Conservation (phyloP, 2,329 filamentous ascomycete genomes). For the Nothomitra cinnamomea region DNA sequence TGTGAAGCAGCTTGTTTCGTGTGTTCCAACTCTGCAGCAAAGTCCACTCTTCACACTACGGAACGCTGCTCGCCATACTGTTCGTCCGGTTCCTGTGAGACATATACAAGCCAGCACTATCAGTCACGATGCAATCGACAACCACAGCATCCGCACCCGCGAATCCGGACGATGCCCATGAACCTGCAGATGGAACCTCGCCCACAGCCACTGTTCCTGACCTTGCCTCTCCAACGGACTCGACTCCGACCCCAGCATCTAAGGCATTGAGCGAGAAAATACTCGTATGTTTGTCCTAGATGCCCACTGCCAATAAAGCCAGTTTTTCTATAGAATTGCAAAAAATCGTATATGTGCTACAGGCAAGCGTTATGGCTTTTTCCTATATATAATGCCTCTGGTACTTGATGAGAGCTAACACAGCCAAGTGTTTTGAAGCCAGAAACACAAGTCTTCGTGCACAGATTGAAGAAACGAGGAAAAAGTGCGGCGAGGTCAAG, state of each 20-base stretch:
- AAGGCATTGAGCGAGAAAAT: neutral
- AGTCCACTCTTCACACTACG: no score
- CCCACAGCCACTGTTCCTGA: neutral
- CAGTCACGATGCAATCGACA: no score
- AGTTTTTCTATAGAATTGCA: neutral
- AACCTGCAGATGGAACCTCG: neutral
- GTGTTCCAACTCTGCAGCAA: no score
- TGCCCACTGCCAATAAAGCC: neutral
- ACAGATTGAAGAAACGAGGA: neutral
- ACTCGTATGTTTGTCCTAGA: neutral
- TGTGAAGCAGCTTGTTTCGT: no score
- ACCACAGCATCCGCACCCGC: no score
- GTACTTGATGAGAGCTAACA: no score
- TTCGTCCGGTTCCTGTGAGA: no score
- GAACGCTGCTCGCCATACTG: no score
- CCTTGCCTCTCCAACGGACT: neutral
- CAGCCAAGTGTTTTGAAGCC: neutral
- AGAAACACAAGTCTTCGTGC: conserved; percentile 1
- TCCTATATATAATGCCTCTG: neutral
- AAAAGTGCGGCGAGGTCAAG: neutral
- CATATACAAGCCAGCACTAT: no score
- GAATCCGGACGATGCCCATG: no score
- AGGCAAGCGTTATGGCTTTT: neutral
- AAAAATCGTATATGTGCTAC: neutral
- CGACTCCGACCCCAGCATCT: neutral